A percentile compares a stretch with the other conserved stretches of the same genome.
Evolutionary conservation across 192 early-diverging fungal genomes (phyloP).

Genomic region (Polychytrium aggregatum): DNA sequence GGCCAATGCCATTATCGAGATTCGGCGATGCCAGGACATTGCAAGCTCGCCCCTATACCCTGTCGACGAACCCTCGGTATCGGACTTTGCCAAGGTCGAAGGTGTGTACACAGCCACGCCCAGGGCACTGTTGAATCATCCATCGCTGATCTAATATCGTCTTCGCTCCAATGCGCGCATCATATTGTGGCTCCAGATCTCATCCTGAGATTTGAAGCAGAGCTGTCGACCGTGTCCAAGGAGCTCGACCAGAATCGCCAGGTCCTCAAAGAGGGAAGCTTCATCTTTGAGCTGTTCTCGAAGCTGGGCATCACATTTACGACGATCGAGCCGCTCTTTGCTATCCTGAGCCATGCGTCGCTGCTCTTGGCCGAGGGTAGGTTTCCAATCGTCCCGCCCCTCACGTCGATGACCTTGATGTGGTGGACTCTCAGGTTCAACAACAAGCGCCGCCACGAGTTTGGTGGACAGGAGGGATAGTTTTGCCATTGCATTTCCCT

Average conservation of each 20-base stretch:
- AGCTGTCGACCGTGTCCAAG: conserved; percentile 10
- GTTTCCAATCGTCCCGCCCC: no score
- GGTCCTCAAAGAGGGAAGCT: conserved; percentile 16
- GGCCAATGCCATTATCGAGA: conserved; percentile 10
- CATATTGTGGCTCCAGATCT: conserved; percentile 4
- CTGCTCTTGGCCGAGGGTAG: no score
- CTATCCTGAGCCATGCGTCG: no score
- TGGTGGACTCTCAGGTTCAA: no score
- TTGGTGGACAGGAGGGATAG: no score
- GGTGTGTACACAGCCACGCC: conserved; percentile 9
- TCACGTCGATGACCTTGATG: no score
- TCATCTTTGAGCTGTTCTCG: conserved; percentile 21
- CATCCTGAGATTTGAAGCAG: conserved; percentile 7
- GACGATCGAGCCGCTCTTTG: not conserved
- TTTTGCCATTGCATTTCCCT: no score
- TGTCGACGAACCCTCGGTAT: conserved; percentile 4
- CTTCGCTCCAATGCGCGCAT: not conserved
- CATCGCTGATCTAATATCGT: no score
- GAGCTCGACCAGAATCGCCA: not conserved
- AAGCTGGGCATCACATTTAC: conserved; percentile 3
- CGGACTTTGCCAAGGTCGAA: conserved; percentile 12
- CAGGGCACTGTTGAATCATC: no score
- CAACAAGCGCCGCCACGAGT: no score
- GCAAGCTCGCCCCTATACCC: no score
- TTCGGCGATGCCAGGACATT: conserved; percentile 9